Conservation (phyloP, 495 filamentous ascomycete species). For the Evansstolkia leycettana region DNA sequence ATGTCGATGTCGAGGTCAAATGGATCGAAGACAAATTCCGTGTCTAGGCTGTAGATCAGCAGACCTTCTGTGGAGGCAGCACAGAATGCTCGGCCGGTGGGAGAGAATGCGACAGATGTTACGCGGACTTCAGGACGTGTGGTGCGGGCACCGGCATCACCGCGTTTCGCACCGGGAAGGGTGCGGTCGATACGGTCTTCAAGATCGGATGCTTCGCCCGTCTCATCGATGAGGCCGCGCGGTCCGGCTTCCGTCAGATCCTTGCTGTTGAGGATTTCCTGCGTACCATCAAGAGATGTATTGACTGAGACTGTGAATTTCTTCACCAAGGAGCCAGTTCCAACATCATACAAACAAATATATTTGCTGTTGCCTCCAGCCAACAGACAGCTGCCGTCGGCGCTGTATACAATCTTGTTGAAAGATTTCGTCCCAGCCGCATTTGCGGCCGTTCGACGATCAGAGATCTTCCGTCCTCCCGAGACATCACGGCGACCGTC, state of each 20-base stretch:
- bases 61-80: slow-evolving; percentile 91
- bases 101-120: slow-evolving; percentile 71
- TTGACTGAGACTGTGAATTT: slow-evolving; percentile 93
- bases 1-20: slow-evolving; percentile 91
- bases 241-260: slow-evolving; percentile 86
- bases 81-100: slow-evolving; percentile 81
- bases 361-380: slow-evolving; percentile 94
- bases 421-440: slow-evolving; percentile 81
- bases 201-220: slow-evolving; percentile 78
- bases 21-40: slow-evolving; percentile 69
- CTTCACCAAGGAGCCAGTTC: slow-evolving; percentile 78
- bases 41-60: slow-evolving; percentile 82
- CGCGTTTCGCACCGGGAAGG: slow-evolving; percentile 81
- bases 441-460: slow-evolving; percentile 84
- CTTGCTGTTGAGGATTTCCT: slow-evolving; percentile 89
- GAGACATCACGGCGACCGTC: slow-evolving; percentile 88
- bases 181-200: slow-evolving; percentile 71
- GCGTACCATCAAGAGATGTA: slow-evolving; percentile 84
- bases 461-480: slow-evolving; percentile 74
- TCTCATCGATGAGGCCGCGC: slow-evolving; percentile 64
- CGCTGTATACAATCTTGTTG: slow-evolving; percentile 75
- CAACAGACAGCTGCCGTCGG: slow-evolving; percentile 80
- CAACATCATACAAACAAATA: slow-evolving; percentile 88
- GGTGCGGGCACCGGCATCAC: slow-evolving; percentile 67
- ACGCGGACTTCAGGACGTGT: slow-evolving; percentile 78